Conservation (phyloP, 202 grass and related monocot species). For the Setaria italica region DNA sequence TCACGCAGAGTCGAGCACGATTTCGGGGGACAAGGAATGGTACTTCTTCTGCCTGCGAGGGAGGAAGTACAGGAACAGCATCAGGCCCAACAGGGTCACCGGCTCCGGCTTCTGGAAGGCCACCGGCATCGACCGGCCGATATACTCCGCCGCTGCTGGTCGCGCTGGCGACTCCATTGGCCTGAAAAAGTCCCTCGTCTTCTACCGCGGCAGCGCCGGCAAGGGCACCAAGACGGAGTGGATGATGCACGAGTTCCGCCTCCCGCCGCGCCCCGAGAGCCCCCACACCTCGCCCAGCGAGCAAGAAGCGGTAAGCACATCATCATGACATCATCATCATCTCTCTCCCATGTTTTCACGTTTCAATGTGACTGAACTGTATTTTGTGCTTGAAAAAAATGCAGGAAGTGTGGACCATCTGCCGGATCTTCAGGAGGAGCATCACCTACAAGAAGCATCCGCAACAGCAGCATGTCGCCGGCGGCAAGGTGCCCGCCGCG, state of each 20-base stretch:
- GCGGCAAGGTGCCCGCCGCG: neutral
- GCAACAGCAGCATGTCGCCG: conserved; percentile 45
- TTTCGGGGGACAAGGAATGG: conserved; percentile 75
- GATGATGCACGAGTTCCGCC: conserved; percentile 99
- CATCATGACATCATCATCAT: too few relatives aligned
- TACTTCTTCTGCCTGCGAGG: conserved; percentile 89
- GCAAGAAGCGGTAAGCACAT: conserved; percentile 68
- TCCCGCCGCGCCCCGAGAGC: conserved; percentile 36
- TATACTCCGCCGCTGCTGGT: conserved; percentile 33
- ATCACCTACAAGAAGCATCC: conserved; percentile 58
- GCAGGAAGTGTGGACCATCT: conserved; percentile 96
- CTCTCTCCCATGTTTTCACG: neutral
- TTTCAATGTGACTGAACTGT: neutral
- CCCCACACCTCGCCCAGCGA: conserved; percentile 29
- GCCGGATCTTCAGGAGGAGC: conserved; percentile 87
- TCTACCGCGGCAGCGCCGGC: conserved; percentile 81
- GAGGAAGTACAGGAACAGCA: conserved; percentile 93
- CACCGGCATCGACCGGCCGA: conserved; percentile 87
- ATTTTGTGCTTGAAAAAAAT: conserved; percentile 22
- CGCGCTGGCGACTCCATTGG: conserved; percentile 52
- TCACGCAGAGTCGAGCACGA: conserved; percentile 53
- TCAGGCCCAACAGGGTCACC: conserved; percentile 85
- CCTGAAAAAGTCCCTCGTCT: conserved; percentile 96
- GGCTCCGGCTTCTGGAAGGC: conserved; percentile 96
- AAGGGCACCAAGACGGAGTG: conserved; percentile 94